A percentile compares a stretch with the other conserved stretches of the same genome.
Conservation (phyloP, 108 stramenopile genomes). For the Skeletonema potamos region DNA sequence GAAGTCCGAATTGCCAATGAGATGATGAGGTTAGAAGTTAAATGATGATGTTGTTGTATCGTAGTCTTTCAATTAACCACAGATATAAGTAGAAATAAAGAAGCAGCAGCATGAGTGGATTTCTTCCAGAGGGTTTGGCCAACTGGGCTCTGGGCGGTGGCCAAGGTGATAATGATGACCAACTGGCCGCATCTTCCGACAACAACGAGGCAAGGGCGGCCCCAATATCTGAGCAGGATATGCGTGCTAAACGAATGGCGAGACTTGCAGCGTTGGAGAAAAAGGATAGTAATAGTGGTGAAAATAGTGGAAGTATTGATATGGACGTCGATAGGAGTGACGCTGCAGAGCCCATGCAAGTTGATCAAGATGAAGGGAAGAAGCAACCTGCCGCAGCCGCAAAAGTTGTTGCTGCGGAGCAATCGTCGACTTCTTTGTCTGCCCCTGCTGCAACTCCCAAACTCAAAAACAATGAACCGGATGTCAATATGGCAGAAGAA, state of each 20-base stretch:
- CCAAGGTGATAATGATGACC: slow-evolving; percentile 26
- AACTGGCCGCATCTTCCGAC: slow-evolving; percentile 13
- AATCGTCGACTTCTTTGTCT: background rate
- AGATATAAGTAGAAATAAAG: background rate
- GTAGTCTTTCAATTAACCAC: background rate
- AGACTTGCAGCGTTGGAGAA: slow-evolving; percentile 54
- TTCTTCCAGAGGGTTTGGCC: slow-evolving; percentile 70
- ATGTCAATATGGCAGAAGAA: slow-evolving; percentile 22
- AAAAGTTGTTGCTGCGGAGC: slow-evolving; percentile 5
- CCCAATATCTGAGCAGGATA: slow-evolving; percentile 65
- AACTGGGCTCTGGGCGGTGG: slow-evolving; percentile 75
- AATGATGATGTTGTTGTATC: too few species aligned
- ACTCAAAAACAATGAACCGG: slow-evolving; percentile 1
- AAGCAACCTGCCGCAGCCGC: slow-evolving; percentile 5
- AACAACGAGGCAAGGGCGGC: slow-evolving; percentile 19
- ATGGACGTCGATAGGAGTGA: background rate
- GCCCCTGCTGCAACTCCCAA: slow-evolving; percentile 2
- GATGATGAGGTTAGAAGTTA: too few species aligned
- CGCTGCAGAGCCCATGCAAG: slow-evolving; percentile 47
- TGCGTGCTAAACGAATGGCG: slow-evolving; percentile 79
- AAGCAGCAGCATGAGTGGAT: slow-evolving; percentile 28
- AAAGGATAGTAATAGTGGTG: slow-evolving; percentile 16
- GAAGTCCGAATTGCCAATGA: too few species aligned
- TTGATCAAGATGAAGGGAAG: slow-evolving; percentile 27
- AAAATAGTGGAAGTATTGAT: slow-evolving; percentile 5